A percentile compares a stretch with the other conserved stretches of the same genome.
These are phyloP conservation scores for Cunninghamia lanceolata DNA, from an alignment of 75 land plant species.

Conservation along the genomic window DNA sequence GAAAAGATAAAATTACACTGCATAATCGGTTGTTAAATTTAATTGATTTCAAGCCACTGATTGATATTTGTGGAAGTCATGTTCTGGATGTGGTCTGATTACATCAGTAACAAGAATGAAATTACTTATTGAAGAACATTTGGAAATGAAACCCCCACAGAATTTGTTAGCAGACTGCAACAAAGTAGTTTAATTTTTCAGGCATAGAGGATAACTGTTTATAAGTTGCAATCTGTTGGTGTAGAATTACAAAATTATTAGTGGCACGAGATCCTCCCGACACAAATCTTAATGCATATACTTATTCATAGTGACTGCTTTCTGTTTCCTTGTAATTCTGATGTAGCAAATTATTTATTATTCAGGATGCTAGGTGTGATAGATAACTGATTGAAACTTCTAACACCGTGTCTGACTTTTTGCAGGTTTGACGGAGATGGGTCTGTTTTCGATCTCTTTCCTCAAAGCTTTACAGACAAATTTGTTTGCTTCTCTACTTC, in stretches of 20 bases:
- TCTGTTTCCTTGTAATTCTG: not conserved
- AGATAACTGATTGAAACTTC: not conserved
- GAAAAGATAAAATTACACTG: not conserved
- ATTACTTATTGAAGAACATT: not conserved
- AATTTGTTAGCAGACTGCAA: not conserved
- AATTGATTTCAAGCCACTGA: not conserved
- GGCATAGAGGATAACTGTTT: not conserved
- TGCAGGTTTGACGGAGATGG: conserved; percentile 14
- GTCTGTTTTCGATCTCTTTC: conserved; percentile 9
- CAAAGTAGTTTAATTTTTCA: not conserved
- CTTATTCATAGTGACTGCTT: not conserved
- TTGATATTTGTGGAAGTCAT: not conserved
- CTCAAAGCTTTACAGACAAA: not conserved
- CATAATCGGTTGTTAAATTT: not conserved
- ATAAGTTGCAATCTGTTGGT: not conserved
- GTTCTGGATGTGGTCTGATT: not conserved
- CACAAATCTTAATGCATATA: not conserved
- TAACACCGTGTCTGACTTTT: not conserved
- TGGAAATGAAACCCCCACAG: not conserved
- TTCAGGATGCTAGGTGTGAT: not conserved
- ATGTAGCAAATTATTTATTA: not conserved
- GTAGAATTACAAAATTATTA: not conserved
- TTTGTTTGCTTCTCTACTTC: not conserved
- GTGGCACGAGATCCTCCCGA: no score
- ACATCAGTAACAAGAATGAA: not conserved